phyloP scores from a whole-genome alignment of 2,329 filamentous ascomycete genomes.

The Fragosphaeria purpurea region DNA sequence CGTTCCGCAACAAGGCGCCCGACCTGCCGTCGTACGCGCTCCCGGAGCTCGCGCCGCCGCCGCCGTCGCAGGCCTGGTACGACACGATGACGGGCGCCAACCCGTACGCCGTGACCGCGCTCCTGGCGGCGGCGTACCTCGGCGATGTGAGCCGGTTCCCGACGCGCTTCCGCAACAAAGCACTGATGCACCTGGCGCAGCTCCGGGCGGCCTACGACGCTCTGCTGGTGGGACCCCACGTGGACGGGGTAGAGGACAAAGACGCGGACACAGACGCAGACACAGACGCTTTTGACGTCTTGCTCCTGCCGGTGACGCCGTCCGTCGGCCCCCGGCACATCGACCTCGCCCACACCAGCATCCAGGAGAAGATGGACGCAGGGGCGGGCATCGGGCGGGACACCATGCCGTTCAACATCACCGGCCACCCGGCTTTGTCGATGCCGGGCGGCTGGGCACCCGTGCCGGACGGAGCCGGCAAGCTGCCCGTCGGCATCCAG shows the following conservation, averaged over 20 bases:
- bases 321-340: constrained; percentile 33
- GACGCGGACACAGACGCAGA: constrained; percentile 5
- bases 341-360: constrained; percentile 17
- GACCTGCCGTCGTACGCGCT: constrained; percentile 22
- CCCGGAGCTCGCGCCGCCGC: constrained; percentile 20
- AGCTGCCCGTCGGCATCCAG: constrained; percentile 23
- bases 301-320: constrained; percentile 37
- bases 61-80: constrained; percentile 29
- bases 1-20: constrained; percentile 20
- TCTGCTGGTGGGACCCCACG: constrained; percentile 37
- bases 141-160: constrained; percentile 17
- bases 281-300: constrained; percentile 29
- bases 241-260: constrained; percentile 27
- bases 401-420: constrained; percentile 38
- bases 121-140: constrained; percentile 28
- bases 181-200: constrained; percentile 34
- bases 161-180: constrained; percentile 29
- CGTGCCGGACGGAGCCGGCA: constrained; percentile 12
- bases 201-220: constrained; percentile 39
- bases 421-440: constrained; percentile 38
- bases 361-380: constrained; percentile 30
- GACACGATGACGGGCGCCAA: constrained; percentile 32
- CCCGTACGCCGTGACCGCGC: constrained; percentile 33
- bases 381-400: constrained; percentile 35
- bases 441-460: constrained; percentile 31